Conservation (phyloP, 345 rosid species). For the Heritiera fomes region DNA sequence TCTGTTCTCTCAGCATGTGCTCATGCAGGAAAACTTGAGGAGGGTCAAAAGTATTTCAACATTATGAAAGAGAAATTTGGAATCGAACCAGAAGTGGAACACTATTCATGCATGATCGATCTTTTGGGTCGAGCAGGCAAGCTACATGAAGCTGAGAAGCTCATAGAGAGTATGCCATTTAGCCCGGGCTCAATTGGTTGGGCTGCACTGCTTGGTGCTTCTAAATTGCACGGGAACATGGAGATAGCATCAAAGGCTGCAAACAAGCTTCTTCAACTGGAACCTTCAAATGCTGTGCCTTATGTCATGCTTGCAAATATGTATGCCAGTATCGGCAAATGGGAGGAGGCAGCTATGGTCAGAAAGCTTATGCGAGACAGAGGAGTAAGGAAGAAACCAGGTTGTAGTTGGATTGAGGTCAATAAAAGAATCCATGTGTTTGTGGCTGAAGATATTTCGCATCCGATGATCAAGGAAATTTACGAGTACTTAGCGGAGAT, state of each 20-base stretch:
- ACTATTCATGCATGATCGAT: conserved; percentile 91
- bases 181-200: conserved; percentile 63
- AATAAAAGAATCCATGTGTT: conserved; percentile 64
- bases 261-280: conserved; percentile 52
- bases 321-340: conserved; percentile 58
- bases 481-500: conserved; percentile 62
- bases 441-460: conserved; percentile 83
- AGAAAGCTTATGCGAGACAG: conserved; percentile 76
- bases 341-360: conserved; percentile 67
- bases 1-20: conserved; percentile 88
- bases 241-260: conserved; percentile 76
- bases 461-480: conserved; percentile 70
- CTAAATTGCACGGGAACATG: conserved; percentile 66
- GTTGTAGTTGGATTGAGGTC: conserved; percentile 91
- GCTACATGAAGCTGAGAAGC: conserved; percentile 71
- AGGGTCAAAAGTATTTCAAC: conserved; percentile 61
- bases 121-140: conserved; percentile 80
- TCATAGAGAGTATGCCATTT: conserved; percentile 73
- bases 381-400: conserved; percentile 81
- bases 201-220: conserved; percentile 86
- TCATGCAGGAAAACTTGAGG: conserved; percentile 69
- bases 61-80: conserved; percentile 66
- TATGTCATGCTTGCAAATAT: conserved; percentile 87
- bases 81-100: conserved; percentile 62
- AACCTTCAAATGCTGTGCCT: conserved; percentile 75